phyloP scores from a whole-genome alignment of 2,329 filamentous ascomycete species.

The Colletotrichum truncatum region DNA sequence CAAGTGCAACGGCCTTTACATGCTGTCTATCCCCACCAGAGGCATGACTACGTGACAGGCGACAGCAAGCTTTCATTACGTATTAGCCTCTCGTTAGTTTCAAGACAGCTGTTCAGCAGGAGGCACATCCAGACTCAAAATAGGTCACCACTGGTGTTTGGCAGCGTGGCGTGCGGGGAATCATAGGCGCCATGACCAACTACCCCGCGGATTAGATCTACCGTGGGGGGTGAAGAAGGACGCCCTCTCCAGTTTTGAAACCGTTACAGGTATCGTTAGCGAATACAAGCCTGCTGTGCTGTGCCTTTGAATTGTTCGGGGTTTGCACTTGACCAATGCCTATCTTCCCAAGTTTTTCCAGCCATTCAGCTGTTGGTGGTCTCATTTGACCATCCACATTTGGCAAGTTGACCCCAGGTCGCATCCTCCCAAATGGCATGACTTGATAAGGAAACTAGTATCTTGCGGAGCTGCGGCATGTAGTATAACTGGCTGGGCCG shows the following conservation, averaged over 20 bases:
- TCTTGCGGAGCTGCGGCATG: neutral
- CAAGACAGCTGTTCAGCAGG: neutral
- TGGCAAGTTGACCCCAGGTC: neutral
- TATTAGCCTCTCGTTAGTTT: neutral
- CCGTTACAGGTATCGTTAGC: neutral
- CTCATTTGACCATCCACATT: conserved; percentile 2
- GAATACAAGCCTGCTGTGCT: neutral
- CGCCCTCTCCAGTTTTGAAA: neutral
- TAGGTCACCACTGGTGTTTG: neutral
- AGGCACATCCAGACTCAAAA: neutral
- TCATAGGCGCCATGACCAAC: neutral
- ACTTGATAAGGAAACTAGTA: neutral
- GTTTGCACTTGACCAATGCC: too few species aligned
- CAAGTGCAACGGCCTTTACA: too few species aligned
- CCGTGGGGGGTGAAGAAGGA: neutral
- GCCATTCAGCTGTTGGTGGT: neutral
- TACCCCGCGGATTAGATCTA: neutral
- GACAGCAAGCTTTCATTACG: neutral
- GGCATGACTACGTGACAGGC: neutral
- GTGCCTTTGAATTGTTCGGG: neutral
- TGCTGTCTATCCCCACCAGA: too few species aligned
- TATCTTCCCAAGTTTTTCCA: neutral
- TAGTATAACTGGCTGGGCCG: neutral
- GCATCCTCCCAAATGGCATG: neutral
- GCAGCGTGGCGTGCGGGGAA: conserved; percentile 24